Percentiles rank a stretch among this genome's conserved stretches.
Conservation (phyloP, 2,329 filamentous ascomycete genomes). For the Diplodia intermedia region DNA sequence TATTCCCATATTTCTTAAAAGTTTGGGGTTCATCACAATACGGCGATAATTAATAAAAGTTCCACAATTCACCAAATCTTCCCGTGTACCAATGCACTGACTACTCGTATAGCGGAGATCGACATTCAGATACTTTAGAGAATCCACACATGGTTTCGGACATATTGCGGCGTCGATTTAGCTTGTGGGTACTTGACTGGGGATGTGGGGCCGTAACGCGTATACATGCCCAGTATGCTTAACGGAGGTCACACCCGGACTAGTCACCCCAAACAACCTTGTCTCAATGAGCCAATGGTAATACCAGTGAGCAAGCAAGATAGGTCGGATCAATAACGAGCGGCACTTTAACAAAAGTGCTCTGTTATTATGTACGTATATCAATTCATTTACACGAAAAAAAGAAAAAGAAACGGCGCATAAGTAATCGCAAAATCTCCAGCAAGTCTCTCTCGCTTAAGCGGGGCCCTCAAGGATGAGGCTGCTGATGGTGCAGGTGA, state of each 20-base stretch:
- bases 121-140: neutral
- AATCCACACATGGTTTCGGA: neutral
- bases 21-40: neutral
- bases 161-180: neutral
- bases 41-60: neutral
- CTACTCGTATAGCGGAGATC: neutral
- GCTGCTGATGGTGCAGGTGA: slow-evolving; percentile 37
- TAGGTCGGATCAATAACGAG: neutral
- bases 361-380: neutral
- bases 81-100: neutral
- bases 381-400: slow-evolving; percentile 9
- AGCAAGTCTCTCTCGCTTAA: neutral
- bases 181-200: neutral
- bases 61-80: neutral
- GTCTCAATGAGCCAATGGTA: neutral
- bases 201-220: neutral
- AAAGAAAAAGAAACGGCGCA: neutral
- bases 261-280: neutral
- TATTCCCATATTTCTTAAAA: neutral
- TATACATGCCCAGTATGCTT: neutral
- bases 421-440: neutral
- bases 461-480: slow-evolving; percentile 35
- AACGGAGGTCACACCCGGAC: neutral
- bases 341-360: neutral
- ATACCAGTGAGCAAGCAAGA: neutral